Base-by-base conservation (phyloP, 805 yeast genomes). In the Saccharomycopsis fermentans region DNA sequence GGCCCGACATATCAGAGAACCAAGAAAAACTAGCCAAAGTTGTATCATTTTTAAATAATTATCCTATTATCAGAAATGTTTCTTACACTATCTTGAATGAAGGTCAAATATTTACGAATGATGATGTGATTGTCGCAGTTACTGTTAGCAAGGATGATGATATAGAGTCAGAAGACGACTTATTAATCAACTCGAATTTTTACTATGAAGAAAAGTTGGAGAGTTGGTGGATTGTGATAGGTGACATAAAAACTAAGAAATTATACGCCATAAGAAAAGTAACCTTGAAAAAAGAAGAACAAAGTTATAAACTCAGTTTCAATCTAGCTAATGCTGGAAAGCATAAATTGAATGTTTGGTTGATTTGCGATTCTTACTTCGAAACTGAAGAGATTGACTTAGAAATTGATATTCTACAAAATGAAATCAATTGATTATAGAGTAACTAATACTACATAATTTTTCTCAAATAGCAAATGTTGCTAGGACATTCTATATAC, bases 191-290 rank as follows among this genome's bases (percentile, higher is more conserved):
- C 11, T 74, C 89, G 4, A 79, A 81, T n/a, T 69, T 66, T 50
- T 88, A 74, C 67, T 91, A 95, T 4, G 71, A 67, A 54, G 67
- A 73, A 1, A 89, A 86, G 70, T 68, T 74, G 6, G 94, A 87
- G 66, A 78, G 76, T 59, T 81, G 97, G 98, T 91, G 97, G 96
- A 68, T 92, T 21, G 85, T 92, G 6, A 70, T 91, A 43, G 97
- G 98, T 4, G 87, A 87, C 62, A 66, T 78, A 0, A 67, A 71
- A 1, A 73, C 77, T 0, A 81, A 77, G 59, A 86, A 84, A 65
- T 69, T 92, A 36, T 84, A 82, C 63, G 91, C 90, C 0, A 83
- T 90, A 61, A 86, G 85, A 67, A 86, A 84, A 67, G 74, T 86
- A 0, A 69, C 78, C 0, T 71, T 88, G 2, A 67, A 74, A 9